Percentiles rank a stretch among this genome's conserved stretches.
Conservation (phyloP, 768 basidiomycete species). For the Kwoniella sp. region DNA sequence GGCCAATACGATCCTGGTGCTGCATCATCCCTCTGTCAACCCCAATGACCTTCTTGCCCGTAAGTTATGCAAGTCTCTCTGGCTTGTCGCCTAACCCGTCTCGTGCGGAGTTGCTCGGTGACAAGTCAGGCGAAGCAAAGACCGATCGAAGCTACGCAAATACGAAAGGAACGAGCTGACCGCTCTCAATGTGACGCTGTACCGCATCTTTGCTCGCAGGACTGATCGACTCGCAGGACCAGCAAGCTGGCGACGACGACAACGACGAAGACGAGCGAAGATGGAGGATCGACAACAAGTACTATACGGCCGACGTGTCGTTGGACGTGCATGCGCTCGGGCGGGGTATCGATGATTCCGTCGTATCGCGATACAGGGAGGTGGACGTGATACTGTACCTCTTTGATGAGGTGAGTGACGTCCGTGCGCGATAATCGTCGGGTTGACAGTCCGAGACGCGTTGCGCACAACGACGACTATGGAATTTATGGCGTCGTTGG, state of each 20-base stretch:
- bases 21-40: slow-evolving; percentile 26
- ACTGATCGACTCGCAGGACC: no score
- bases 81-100: no score
- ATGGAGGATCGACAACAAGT: slow-evolving; percentile 52
- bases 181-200: no score
- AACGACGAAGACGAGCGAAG: not conserved
- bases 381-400: slow-evolving; percentile 38
- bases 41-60: slow-evolving; percentile 31
- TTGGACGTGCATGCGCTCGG: slow-evolving; percentile 13
- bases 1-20: slow-evolving; percentile 28
- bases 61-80: no score
- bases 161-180: no score
- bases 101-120: no score
- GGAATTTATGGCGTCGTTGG: no score
- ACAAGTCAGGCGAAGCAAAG: no score
- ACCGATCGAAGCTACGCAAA: no score
- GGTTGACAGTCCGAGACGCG: no score
- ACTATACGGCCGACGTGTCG: slow-evolving; percentile 45
- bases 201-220: no score
- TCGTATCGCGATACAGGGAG: slow-evolving; percentile 2
- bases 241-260: not conserved
- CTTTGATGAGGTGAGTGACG: slow-evolving; percentile 30
- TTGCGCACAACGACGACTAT: not conserved
- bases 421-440: not conserved
- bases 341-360: slow-evolving; percentile 13